Evolutionary conservation across 1,284 basidiomycete genomes (phyloP).

Genomic region (Dichomitus squalens): DNA sequence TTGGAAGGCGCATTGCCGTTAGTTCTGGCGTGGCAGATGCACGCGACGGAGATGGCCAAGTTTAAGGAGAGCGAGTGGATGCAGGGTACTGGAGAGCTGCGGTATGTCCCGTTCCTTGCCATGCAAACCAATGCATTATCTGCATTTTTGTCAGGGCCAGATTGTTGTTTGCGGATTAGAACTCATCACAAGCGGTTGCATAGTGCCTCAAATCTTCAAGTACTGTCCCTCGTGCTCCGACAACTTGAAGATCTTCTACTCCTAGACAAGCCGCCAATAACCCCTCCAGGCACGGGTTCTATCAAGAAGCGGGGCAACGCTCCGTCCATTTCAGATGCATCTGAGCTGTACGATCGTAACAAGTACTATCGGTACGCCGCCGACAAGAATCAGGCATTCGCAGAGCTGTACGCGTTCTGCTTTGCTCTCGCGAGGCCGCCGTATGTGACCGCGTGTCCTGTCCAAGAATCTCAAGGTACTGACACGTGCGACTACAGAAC

Average conservation of each 20-base stretch:
- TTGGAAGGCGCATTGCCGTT: slow-evolving; percentile 72
- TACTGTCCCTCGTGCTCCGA: slow-evolving; percentile 50
- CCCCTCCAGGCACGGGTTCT: slow-evolving; percentile 23
- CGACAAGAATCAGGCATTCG: slow-evolving; percentile 55
- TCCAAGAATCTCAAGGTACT: not conserved
- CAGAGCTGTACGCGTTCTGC: slow-evolving; percentile 67
- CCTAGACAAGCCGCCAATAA: slow-evolving; percentile 42
- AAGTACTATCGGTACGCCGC: slow-evolving; percentile 52
- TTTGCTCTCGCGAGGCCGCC: slow-evolving; percentile 70
- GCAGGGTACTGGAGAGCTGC: slow-evolving; percentile 54
- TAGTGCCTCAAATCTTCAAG: slow-evolving; percentile 60
- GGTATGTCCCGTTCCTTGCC: slow-evolving; percentile 43
- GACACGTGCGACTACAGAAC: slow-evolving; percentile 1
- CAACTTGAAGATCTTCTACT: slow-evolving; percentile 70
- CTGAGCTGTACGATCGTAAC: slow-evolving; percentile 55
- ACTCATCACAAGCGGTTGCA: not conserved
- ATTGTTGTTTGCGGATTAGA: not conserved
- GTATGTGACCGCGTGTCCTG: slow-evolving; percentile 33
- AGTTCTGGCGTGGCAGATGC: slow-evolving; percentile 72
- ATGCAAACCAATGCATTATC: not conserved
- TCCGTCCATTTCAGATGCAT: not conserved
- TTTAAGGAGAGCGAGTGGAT: slow-evolving; percentile 68
- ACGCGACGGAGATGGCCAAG: slow-evolving; percentile 69
- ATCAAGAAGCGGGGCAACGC: slow-evolving; percentile 38
- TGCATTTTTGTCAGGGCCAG: no score